Evolutionary conservation across 176 grass and related monocot genomes (phyloP).

Genomic region (Luzula sylvatica): DNA sequence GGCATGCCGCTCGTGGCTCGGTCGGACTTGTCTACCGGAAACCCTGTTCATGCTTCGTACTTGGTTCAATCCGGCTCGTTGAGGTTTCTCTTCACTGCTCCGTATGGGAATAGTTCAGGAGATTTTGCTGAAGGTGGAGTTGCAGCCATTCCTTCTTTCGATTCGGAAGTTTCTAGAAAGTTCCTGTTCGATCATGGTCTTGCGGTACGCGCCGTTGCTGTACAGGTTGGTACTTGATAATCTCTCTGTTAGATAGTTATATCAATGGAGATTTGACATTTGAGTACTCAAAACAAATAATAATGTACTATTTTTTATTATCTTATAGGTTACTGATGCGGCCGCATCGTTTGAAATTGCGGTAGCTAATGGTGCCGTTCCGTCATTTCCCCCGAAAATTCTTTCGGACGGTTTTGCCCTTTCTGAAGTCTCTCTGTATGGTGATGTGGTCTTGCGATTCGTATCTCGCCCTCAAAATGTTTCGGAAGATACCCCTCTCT

Average conservation of each 20-base stretch:
- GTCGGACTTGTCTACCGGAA: conserved; percentile 85
- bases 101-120: conserved; percentile 28
- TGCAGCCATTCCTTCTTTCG: conserved; percentile 57
- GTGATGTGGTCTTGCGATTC: conserved; percentile 84
- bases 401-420: conserved; percentile 54
- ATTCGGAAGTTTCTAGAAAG: conserved; percentile 23
- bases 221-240: conserved; percentile 54
- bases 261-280: no score
- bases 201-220: conserved; percentile 54
- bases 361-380: conserved; percentile 59
- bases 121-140: conserved; percentile 15
- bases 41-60: conserved; percentile 64
- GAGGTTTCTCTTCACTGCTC: conserved; percentile 76
- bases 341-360: conserved; percentile 54
- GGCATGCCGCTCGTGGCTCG: conserved; percentile 52
- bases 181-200: conserved; percentile 60
- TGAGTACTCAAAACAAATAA: not conserved
- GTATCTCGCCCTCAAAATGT: conserved; percentile 33
- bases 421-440: conserved; percentile 81
- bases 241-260: no score
- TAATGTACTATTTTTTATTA: not conserved
- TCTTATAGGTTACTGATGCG: conserved; percentile 33
- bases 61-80: conserved; percentile 63
- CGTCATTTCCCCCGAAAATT: conserved; percentile 50
- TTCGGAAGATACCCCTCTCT: conserved; percentile 11